Evolutionary conservation across 2,329 filamentous ascomycete genomes (phyloP).

Genomic region (Aureobasidium lini): DNA sequence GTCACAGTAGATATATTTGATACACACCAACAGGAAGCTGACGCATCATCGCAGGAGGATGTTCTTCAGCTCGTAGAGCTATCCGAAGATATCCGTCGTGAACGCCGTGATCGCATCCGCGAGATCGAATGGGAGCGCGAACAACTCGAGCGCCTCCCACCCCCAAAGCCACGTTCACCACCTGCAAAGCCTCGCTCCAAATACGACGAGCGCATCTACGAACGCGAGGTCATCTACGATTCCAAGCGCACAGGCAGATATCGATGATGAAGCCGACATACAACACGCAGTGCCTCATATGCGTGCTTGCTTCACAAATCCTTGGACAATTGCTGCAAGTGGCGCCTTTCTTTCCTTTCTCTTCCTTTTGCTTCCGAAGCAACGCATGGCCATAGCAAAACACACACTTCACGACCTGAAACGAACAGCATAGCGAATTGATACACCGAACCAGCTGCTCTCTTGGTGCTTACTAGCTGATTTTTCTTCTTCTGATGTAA

Average conservation of each 20-base stretch:
- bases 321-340: no score
- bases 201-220: constrained; percentile 58
- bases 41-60: constrained; percentile 59
- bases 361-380: not conserved
- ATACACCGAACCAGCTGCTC: not conserved
- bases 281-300: not conserved
- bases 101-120: constrained; percentile 50
- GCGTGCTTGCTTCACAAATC: not conserved
- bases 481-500: not conserved
- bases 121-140: constrained; percentile 56
- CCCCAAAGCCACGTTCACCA: constrained; percentile 31
- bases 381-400: not conserved
- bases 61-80: constrained; percentile 76
- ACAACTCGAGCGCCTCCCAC: constrained; percentile 40
- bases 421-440: constrained; percentile 1
- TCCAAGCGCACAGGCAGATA: constrained; percentile 15
- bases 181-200: constrained; percentile 36
- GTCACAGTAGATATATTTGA: constrained; percentile 31
- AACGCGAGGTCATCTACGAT: constrained; percentile 63
- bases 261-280: not conserved
- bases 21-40: not conserved
- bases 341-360: not conserved
- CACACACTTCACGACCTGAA: not conserved
- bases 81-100: constrained; percentile 71
- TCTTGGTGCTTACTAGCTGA: not conserved